Evolutionary conservation across 768 basidiomycete species (phyloP).

Genomic region (Suillus cothurnatus): DNA sequence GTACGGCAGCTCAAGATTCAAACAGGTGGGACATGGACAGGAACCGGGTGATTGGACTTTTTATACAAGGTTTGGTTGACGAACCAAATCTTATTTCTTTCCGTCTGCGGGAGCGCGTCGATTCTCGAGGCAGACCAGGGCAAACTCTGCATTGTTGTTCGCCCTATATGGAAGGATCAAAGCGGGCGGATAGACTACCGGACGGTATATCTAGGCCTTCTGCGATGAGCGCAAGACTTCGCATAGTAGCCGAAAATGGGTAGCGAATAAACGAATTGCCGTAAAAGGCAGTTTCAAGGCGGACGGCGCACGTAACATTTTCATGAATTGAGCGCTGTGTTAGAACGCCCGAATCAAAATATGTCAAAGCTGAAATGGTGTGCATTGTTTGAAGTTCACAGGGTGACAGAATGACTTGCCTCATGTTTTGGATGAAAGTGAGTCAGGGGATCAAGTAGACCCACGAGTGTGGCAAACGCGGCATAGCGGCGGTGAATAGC

Average conservation of each 20-base stretch:
- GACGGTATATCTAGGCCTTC: conserved; percentile 33
- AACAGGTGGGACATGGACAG: conserved; percentile 30
- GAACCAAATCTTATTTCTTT: conserved; percentile 33
- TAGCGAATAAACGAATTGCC: conserved; percentile 40
- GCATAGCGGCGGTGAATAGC: neutral
- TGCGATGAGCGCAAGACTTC: conserved; percentile 33
- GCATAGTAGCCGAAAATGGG: conserved; percentile 33
- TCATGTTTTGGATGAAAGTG: conserved; percentile 10
- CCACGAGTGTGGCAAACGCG: conserved; percentile 23
- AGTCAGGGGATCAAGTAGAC: conserved; percentile 12
- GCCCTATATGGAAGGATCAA: conserved; percentile 36
- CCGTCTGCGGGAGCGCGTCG: conserved; percentile 24
- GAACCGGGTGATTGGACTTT: conserved; percentile 31
- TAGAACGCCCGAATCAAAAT: conserved; percentile 28
- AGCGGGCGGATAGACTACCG: conserved; percentile 30
- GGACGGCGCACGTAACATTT: conserved; percentile 36
- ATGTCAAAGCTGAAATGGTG: conserved; percentile 21
- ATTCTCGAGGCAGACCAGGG: conserved; percentile 17
- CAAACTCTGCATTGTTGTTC: conserved; percentile 33
- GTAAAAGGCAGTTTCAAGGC: conserved; percentile 39
- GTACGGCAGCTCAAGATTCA: conserved; percentile 41
- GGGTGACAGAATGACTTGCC: conserved; percentile 19
- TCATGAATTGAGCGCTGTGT: conserved; percentile 16
- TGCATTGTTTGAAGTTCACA: conserved; percentile 26
- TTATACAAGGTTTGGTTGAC: conserved; percentile 38